Percentiles rank a stretch among this genome's conserved stretches.
Conservation (phyloP, 2,329 filamentous ascomycete genomes). For the Bertia moriformis region DNA sequence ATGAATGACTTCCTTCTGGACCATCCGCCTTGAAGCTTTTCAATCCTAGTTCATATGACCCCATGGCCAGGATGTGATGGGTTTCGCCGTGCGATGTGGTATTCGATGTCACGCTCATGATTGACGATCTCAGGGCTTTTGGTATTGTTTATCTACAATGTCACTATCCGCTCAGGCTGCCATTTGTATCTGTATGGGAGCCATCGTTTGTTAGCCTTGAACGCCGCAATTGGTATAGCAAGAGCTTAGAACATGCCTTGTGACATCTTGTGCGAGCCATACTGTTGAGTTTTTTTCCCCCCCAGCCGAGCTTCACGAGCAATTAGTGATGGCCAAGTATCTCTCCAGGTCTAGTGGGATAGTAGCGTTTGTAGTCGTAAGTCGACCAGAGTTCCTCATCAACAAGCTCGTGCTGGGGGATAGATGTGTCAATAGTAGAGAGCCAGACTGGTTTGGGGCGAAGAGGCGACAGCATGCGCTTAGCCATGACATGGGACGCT, state of each 20-base stretch:
- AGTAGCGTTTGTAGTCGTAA: conserved; percentile 3
- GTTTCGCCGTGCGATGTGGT: background rate
- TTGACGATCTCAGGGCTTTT: background rate
- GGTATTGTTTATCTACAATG: background rate
- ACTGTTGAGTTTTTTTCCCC: conserved; percentile 2
- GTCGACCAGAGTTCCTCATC: conserved; percentile 5
- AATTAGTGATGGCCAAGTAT: conserved; percentile 4
- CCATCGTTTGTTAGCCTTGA: too few species aligned
- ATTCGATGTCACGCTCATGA: background rate
- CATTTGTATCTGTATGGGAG: background rate
- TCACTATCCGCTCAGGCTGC: background rate
- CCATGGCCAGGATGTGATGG: background rate
- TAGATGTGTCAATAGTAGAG: background rate
- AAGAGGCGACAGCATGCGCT: background rate
- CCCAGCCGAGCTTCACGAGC: conserved; percentile 6
- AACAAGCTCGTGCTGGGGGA: background rate
- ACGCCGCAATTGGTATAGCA: too few species aligned
- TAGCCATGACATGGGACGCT: background rate
- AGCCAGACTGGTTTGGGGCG: background rate
- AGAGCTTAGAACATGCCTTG: too few species aligned
- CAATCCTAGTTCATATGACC: background rate
- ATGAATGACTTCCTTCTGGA: conserved; percentile 1
- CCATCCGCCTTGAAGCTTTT: conserved; percentile 1
- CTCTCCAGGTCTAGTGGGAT: conserved; percentile 5
- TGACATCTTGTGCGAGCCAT: conserved; percentile 3